Base-by-base conservation (phyloP, 2,329 filamentous ascomycete species). In the Didymella pomorum region DNA sequence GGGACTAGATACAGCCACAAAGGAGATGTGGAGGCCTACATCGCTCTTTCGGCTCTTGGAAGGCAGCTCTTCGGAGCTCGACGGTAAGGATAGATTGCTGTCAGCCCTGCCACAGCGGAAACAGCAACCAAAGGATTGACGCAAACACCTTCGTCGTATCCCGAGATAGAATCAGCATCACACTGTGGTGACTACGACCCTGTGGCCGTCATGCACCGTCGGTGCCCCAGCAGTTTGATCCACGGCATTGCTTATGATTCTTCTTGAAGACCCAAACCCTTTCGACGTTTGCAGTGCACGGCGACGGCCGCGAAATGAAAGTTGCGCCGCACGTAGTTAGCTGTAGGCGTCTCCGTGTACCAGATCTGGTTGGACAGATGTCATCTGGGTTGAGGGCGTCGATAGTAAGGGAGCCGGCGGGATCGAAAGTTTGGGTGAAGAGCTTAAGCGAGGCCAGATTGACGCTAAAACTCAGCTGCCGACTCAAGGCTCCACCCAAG, bases 341-440 rank as follows among this genome's bases (percentile, higher is more conserved):
- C n/a, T 16, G 35, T 50, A 39, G 35, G 47, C 47, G 11, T 50
- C 33, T 21, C 35, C 47, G 33, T 29, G 47, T 28, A 8, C 16
- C 11, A 29, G 21, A 5, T 21, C 16, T 41, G 33, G 33, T 39
- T 29, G 35, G 25, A 35, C 35, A 41, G 33, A 39, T 50, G 47
- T 18, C 47, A 7, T 35, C 31, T 35, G 16, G 31, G 31, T n/a
- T n/a, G 31, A 35, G 16, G 47, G 33, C 47, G 35, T 29, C 31
- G 20, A 26, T 50, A 28, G 29, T 9, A 50, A 29, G 47, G 46
- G 35, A 41, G 12, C 35, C 18, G 21, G 39, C 8, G 20, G 39
- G 39, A 14, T 42, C 21, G 20, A 25, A 25, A 23, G 39, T 23
- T 42, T 39, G 8, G 35, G 18, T 20, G n/a, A 9, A 20, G 7